Percentiles rank a stretch among this genome's conserved stretches.
These are phyloP conservation scores for Neurospora crassa DNA, from an alignment of 2,329 filamentous ascomycete genomes.

Conservation along the genomic window DNA sequence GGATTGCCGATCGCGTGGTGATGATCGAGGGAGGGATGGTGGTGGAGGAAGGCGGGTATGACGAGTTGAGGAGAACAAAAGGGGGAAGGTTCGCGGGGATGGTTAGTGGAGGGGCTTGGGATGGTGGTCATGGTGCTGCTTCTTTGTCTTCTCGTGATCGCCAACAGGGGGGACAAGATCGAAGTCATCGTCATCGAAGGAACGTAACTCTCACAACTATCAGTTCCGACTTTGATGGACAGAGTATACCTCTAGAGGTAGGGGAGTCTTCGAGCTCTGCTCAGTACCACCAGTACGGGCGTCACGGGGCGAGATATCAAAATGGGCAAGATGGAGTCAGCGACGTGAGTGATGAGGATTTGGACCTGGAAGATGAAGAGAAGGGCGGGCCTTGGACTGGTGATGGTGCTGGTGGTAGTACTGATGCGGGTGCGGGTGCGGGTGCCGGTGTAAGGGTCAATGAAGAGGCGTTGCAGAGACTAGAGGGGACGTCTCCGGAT, in stretches of 20 bases:
- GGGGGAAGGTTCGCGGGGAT: conserved; percentile 39
- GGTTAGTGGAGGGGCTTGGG: conserved; percentile 26
- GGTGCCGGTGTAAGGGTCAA: background rate
- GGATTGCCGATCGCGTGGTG: conserved; percentile 61
- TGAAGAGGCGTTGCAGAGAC: background rate
- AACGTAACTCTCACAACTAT: background rate
- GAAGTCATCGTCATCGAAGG: background rate
- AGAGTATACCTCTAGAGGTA: background rate
- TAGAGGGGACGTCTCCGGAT: background rate
- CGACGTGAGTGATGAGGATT: background rate
- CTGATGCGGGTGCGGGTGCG: no score
- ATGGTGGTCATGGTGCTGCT: background rate
- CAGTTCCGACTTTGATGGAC: background rate
- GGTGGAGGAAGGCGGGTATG: conserved; percentile 58
- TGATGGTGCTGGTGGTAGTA: no score
- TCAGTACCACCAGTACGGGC: no score
- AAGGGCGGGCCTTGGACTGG: no score
- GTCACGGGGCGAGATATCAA: no score
- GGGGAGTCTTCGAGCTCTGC: background rate
- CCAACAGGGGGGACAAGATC: background rate
- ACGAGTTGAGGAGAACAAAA: conserved; percentile 38
- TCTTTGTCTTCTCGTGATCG: background rate
- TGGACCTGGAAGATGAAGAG: background rate
- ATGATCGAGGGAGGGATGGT: conserved; percentile 60
- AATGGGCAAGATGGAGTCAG: background rate